phyloP scores from a whole-genome alignment of 75 land plant species.

The Sequoia sempervirens region DNA sequence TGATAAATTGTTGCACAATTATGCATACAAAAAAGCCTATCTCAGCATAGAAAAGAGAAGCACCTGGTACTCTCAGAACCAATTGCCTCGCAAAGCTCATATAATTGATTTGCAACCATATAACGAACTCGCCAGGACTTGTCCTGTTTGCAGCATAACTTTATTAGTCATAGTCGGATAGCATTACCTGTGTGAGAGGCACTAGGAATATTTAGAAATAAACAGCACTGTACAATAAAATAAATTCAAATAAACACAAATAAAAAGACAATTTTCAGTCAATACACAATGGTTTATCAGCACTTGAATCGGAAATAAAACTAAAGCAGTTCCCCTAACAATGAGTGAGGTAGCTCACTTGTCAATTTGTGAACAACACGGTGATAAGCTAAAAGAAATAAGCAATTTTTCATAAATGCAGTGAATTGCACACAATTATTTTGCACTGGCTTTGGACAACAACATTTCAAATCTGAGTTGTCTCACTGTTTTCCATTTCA shows the following conservation, averaged over 20 bases:
- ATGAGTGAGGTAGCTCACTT: background rate
- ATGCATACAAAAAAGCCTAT: too few species aligned
- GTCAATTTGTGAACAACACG: background rate
- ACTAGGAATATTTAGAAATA: background rate
- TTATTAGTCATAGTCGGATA: background rate
- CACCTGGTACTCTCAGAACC: too few species aligned
- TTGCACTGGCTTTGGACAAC: background rate
- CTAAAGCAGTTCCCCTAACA: background rate
- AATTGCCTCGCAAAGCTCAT: conserved; percentile 66
- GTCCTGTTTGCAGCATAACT: conserved; percentile 22
- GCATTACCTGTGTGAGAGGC: background rate
- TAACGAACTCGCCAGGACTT: conserved; percentile 70
- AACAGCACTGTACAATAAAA: background rate
- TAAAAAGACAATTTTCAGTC: background rate
- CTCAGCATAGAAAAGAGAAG: too few species aligned
- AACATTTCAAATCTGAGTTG: background rate
- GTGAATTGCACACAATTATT: background rate
- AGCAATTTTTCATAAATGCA: background rate
- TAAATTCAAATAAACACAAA: background rate
- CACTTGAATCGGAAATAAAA: background rate
- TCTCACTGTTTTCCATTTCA: background rate
- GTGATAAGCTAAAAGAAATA: background rate
- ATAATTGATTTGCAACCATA: conserved; percentile 67
- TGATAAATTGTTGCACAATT: too few species aligned
- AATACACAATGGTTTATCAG: background rate